Percentiles rank a stretch among this genome's conserved stretches.
Conservation (phyloP, 148 eudicot genomes). For the Cornus suecica region DNA sequence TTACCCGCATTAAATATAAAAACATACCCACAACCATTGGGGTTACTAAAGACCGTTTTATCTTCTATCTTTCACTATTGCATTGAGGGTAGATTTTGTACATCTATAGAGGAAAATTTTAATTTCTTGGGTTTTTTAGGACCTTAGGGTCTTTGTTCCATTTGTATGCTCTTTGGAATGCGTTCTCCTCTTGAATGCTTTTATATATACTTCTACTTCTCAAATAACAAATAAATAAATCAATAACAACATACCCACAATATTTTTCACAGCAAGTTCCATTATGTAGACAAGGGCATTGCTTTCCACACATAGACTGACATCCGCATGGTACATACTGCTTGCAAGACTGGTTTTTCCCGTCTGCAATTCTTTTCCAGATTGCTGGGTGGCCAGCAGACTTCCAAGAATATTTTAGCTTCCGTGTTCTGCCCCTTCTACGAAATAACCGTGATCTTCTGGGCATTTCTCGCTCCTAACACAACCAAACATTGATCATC, state of each 20-base stretch:
- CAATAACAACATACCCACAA: conserved; percentile 72
- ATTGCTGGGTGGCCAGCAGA: conserved; percentile 79
- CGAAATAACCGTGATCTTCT: conserved; percentile 63
- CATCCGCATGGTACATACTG: conserved; percentile 87
- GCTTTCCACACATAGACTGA: conserved; percentile 70
- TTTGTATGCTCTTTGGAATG: too few relatives aligned
- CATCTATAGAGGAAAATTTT: too few relatives aligned
- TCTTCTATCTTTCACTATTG: too few relatives aligned
- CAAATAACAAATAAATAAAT: too few relatives aligned
- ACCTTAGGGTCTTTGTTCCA: too few relatives aligned
- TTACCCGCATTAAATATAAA: too few relatives aligned
- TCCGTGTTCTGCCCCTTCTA: conserved; percentile 68
- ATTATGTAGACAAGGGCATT: conserved; percentile 71
- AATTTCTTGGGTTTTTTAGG: too few relatives aligned
- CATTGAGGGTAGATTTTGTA: too few relatives aligned
- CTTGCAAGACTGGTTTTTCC: conserved; percentile 50
- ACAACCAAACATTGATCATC: conserved; percentile 2
- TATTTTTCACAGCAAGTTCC: conserved; percentile 95
- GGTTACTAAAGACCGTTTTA: too few relatives aligned
- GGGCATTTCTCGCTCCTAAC: conserved; percentile 49
- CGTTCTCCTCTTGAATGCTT: too few relatives aligned
- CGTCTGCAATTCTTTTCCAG: conserved; percentile 75
- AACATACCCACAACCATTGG: conserved; percentile 86
- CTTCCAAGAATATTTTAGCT: conserved; percentile 76
- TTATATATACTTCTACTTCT: too few relatives aligned